Percentiles rank a stretch among this genome's conserved stretches.
phyloP scores from a whole-genome alignment of 2,329 filamentous ascomycete genomes.

The Paecilomyces formosus region DNA sequence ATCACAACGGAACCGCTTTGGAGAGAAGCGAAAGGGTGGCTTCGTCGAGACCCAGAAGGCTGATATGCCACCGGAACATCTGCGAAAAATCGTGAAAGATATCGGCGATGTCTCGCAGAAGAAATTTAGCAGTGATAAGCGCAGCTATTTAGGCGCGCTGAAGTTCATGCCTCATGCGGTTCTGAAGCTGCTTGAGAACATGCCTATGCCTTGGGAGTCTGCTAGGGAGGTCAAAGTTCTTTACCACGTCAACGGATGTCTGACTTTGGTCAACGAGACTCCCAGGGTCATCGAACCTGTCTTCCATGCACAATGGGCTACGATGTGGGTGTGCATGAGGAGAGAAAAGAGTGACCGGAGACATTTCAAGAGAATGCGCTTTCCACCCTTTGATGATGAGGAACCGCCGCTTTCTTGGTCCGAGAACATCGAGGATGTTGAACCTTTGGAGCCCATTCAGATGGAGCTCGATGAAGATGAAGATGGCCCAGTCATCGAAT shows the following conservation, averaged over 20 bases:
- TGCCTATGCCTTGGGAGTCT: constrained; percentile 99
- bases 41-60: constrained; percentile 98
- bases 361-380: constrained; percentile 98
- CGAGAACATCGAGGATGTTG: constrained; percentile 97
- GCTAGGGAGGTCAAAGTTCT: constrained; percentile 93
- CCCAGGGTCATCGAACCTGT: constrained; percentile 96
- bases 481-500: constrained; percentile 84
- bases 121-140: constrained; percentile 97
- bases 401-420: constrained; percentile 96
- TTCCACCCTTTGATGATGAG: constrained; percentile 97
- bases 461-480: constrained; percentile 96
- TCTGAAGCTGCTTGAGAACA: constrained; percentile 93
- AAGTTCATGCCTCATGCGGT: constrained; percentile 99
- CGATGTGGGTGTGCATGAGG: constrained; percentile 98
- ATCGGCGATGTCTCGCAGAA: constrained; percentile 99
- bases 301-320: constrained; percentile 97
- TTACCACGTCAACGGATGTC: constrained; percentile 95
- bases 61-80: constrained; percentile 95
- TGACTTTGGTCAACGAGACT: constrained; percentile 94
- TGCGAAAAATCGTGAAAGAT: constrained; percentile 96
- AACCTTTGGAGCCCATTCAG: constrained; percentile 94
- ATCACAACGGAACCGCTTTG: constrained; percentile 82
- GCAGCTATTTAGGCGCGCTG: constrained; percentile 90
- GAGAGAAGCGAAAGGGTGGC: constrained; percentile 91
- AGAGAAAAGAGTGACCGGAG: constrained; percentile 93